Conservation (phyloP, 176 grass and related monocot species). For the Rhynchospora tenuis region DNA sequence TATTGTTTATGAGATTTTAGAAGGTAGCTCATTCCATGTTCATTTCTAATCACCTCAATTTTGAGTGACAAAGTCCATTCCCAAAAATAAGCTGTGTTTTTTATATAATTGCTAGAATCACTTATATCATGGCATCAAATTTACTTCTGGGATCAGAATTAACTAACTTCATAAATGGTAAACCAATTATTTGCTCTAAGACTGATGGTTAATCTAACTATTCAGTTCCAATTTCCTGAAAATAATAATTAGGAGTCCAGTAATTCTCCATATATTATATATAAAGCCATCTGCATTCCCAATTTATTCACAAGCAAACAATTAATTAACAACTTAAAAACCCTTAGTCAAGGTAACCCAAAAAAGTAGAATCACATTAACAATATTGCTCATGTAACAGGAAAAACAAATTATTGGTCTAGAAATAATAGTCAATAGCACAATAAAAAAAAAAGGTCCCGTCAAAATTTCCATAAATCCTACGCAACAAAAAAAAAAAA, state of each 20-base stretch:
- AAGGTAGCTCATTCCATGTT: neutral
- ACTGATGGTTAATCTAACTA: neutral
- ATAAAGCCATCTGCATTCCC: neutral
- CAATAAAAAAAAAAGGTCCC: neutral
- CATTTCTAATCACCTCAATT: neutral
- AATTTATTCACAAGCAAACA: neutral
- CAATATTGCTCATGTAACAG: too few species aligned
- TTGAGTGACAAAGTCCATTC: neutral
- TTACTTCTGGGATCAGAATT: neutral
- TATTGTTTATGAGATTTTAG: neutral
- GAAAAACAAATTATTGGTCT: too few species aligned
- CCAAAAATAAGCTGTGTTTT: neutral
- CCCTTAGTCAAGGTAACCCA: neutral
- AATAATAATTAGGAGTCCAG: neutral
- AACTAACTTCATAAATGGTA: neutral
- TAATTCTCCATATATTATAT: neutral
- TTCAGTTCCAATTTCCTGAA: neutral
- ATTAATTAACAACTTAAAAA: neutral
- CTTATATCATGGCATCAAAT: neutral
- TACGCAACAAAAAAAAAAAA: neutral
- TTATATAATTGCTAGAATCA: too few species aligned
- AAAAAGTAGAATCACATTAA: neutral
- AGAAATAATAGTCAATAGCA: neutral
- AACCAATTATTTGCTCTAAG: neutral
- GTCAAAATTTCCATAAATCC: neutral